Evolutionary conservation across 1,284 basidiomycete species (phyloP).

Genomic region (Phellopilus nigrolimitatus): DNA sequence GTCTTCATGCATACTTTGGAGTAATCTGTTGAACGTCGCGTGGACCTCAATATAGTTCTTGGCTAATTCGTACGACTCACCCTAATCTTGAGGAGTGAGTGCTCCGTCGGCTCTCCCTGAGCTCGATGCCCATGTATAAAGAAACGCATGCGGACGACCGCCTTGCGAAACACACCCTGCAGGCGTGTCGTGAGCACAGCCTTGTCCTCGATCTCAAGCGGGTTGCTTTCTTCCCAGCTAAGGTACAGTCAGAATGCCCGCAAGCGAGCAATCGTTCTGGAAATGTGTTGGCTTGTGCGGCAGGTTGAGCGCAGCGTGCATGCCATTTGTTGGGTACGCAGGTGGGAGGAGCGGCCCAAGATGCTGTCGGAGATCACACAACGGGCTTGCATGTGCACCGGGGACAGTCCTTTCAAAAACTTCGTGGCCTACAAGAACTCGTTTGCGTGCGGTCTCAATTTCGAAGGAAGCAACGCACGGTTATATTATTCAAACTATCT

Average conservation of each 20-base stretch:
- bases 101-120: slow-evolving; percentile 83
- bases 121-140: slow-evolving; percentile 75
- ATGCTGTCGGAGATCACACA: slow-evolving; percentile 80
- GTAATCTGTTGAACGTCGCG: slow-evolving; percentile 64
- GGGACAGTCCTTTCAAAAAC: slow-evolving; percentile 79
- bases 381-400: slow-evolving; percentile 87
- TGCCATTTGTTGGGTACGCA: slow-evolving; percentile 30
- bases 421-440: too few relatives aligned
- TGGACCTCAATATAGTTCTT: slow-evolving; percentile 67
- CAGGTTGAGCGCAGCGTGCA: slow-evolving; percentile 47
- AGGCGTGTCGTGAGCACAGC: slow-evolving; percentile 65
- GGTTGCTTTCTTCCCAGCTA: slow-evolving; percentile 95
- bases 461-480: too few relatives aligned
- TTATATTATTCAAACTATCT: too few relatives aligned
- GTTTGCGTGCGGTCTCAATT: too few relatives aligned
- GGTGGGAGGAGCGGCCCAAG: slow-evolving; percentile 59
- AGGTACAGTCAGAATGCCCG: slow-evolving; percentile 89
- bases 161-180: slow-evolving; percentile 83
- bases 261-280: slow-evolving; percentile 64
- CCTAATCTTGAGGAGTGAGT: slow-evolving; percentile 71
- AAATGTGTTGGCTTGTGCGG: slow-evolving; percentile 75
- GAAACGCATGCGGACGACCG: slow-evolving; percentile 86
- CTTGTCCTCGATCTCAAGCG: slow-evolving; percentile 85
- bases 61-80: slow-evolving; percentile 77
- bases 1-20: slow-evolving; percentile 64